phyloP scores from a whole-genome alignment of 805 yeast genomes.

The Saturnispora serradocipensis region DNA sequence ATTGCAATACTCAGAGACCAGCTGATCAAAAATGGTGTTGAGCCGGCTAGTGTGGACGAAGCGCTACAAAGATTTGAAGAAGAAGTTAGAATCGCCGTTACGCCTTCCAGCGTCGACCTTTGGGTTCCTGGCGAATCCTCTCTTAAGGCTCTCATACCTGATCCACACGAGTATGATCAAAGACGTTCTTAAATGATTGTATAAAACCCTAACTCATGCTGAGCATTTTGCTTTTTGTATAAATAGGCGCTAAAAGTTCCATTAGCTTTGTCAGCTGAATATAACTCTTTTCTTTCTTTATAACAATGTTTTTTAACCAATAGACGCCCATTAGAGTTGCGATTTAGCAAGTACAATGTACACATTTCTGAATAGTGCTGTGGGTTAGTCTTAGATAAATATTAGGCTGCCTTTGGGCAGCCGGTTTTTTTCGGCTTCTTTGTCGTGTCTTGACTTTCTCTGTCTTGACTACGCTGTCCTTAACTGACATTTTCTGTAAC shows the following conservation, averaged over 20 bases:
- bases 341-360: conserved; percentile 38
- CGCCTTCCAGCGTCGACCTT: conserved; percentile 45
- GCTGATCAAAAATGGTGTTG: conserved; percentile 43
- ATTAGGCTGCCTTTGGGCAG: conserved; percentile 14
- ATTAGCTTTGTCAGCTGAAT: not conserved
- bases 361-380: conserved; percentile 56
- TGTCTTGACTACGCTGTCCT: conserved; percentile 63
- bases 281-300: conserved; percentile 12
- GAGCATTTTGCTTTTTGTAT: conserved; percentile 4
- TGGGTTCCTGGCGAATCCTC: conserved; percentile 51
- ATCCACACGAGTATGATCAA: conserved; percentile 49
- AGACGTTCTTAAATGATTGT: not conserved
- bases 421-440: conserved; percentile 40
- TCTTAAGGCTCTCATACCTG: conserved; percentile 46
- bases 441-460: conserved; percentile 40
- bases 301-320: conserved; percentile 25
- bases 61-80: conserved; percentile 49
- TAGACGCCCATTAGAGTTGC: conserved; percentile 87
- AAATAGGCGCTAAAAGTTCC: conserved; percentile 5
- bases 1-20: conserved; percentile 58
- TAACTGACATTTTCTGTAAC: conserved; percentile 42
- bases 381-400: conserved; percentile 84
- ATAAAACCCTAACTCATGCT: conserved; percentile 1
- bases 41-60: conserved; percentile 47
- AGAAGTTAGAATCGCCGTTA: conserved; percentile 47